These are phyloP conservation scores for Nothophytophthora sp. DNA, from an alignment of 352 stramenopile species.

Conservation along the genomic window DNA sequence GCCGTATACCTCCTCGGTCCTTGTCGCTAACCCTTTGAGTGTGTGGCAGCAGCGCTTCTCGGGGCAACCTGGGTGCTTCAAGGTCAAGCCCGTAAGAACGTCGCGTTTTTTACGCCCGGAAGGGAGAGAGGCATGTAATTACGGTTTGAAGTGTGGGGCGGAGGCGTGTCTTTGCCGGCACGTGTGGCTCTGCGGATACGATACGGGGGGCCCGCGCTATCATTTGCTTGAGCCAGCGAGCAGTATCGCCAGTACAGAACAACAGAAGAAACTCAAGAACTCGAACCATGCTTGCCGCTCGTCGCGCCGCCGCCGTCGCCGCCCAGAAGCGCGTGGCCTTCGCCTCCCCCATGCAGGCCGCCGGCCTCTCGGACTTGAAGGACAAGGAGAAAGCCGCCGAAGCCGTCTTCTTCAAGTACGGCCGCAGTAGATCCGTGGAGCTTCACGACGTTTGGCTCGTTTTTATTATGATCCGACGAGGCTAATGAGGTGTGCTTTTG, in stretches of 20 bases:
- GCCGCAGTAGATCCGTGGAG: constrained; percentile 9
- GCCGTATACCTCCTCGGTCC: too few species aligned
- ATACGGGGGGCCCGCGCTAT: constrained; percentile 3
- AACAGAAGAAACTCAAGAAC: constrained; percentile 12
- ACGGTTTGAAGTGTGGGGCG: constrained; percentile 17
- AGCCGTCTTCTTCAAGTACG: constrained; percentile 86
- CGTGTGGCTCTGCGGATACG: constrained; percentile 15
- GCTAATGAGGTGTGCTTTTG: background rate
- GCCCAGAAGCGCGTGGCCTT: constrained; percentile 49
- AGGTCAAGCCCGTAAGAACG: background rate
- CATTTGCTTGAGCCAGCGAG: background rate
- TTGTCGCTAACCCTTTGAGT: too few species aligned
- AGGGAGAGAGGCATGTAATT: constrained; percentile 3
- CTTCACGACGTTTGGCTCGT: constrained; percentile 1
- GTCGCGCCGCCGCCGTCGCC: constrained; percentile 47
- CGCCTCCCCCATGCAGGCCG: constrained; percentile 44
- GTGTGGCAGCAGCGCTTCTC: too few species aligned
- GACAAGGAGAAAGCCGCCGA: constrained; percentile 85
- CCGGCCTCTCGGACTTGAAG: constrained; percentile 47
- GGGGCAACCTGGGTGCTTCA: too few species aligned
- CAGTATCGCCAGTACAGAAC: constrained; percentile 15
- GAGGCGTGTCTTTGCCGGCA: constrained; percentile 11
- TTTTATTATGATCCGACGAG: background rate
- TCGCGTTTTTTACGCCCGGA: constrained; percentile 14
- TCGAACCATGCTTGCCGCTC: constrained; percentile 60